Base-by-base conservation (phyloP, 202 grass and related monocot species). In the Bolboschoenoplectus hybrid region DNA sequence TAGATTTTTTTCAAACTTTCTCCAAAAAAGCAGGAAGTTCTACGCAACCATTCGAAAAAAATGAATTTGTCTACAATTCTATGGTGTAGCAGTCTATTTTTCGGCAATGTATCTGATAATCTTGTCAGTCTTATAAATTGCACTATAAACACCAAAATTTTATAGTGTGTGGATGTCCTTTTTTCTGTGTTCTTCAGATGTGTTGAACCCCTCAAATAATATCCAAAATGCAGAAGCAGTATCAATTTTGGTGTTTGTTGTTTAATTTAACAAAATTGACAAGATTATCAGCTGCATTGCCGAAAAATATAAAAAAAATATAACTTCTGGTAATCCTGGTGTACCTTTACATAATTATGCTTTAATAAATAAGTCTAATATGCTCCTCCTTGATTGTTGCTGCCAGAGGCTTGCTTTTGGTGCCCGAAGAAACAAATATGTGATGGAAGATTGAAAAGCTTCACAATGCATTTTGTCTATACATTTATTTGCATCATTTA, bases 381-480 rank as follows among this genome's bases (percentile, higher is more conserved):
- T 85, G 82, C 49, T 85, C 62, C 14, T 69, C 17, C 38, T 83
- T 62, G 78, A 71, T 55, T 90, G 75, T 77, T 77, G 45, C 72
- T 85, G 85, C 63, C 87, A 98, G 97, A 92, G 97, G 87, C 47
- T 98, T 85, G 97, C 97, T 87, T 96, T 98, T 80, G 97, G 97
- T 74, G 90, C 97, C 73, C 89, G 97, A 84, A 87, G 93, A 87
- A 98, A 98, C 86, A 92, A 93, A 66, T 98, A 94, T 80, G 81
- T 98, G 57, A 64, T 87, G 53, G 93, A 96, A 89, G 97, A 98
- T 87, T 98, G 90, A 88, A 85, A 74, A 19, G 72, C 50, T 26
- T 73, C 55, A 58, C 71, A 74, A 87, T 79, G 14, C 74, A 79
- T 85, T 74, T 89, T 91, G 90, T 82, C 61, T 81, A 58, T 45